These are phyloP conservation scores for Aspergillus baeticus DNA, from an alignment of 495 filamentous ascomycete genomes.

Conservation along the genomic window DNA sequence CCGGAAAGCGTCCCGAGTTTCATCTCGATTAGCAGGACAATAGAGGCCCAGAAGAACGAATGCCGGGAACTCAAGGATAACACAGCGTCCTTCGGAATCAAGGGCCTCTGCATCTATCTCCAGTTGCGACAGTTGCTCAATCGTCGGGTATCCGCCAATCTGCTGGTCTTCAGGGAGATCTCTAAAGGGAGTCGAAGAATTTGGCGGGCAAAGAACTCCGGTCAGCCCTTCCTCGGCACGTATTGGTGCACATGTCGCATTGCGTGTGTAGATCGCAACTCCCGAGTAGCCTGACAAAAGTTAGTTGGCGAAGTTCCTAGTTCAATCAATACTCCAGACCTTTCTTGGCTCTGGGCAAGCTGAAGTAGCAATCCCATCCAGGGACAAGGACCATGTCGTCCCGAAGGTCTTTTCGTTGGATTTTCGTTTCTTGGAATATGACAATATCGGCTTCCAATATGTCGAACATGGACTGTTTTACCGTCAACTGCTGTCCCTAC, in stretches of 20 bases:
- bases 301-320: background rate
- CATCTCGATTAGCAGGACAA: constrained; percentile 83
- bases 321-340: constrained; percentile 45
- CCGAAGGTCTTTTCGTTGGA: constrained; percentile 86
- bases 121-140: constrained; percentile 59
- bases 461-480: constrained; percentile 82
- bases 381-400: constrained; percentile 97
- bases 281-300: constrained; percentile 79
- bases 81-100: constrained; percentile 88
- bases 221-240: constrained; percentile 91
- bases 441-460: constrained; percentile 91
- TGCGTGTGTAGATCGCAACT: constrained; percentile 92
- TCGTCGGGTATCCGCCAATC: constrained; percentile 87
- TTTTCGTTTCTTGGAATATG: constrained; percentile 94
- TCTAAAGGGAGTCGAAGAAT: constrained; percentile 69
- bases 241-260: constrained; percentile 82
- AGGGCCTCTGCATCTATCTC: constrained; percentile 66
- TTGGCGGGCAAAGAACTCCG: constrained; percentile 75
- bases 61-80: constrained; percentile 92
- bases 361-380: constrained; percentile 97
- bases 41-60: constrained; percentile 93
- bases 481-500: background rate
- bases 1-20: constrained; percentile 80
- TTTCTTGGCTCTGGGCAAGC: constrained; percentile 88
- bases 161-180: constrained; percentile 74